A percentile compares a stretch with the other conserved stretches of the same genome.
Conservation (phyloP, 768 basidiomycete species). For the Punctularia strigosozonata region DNA sequence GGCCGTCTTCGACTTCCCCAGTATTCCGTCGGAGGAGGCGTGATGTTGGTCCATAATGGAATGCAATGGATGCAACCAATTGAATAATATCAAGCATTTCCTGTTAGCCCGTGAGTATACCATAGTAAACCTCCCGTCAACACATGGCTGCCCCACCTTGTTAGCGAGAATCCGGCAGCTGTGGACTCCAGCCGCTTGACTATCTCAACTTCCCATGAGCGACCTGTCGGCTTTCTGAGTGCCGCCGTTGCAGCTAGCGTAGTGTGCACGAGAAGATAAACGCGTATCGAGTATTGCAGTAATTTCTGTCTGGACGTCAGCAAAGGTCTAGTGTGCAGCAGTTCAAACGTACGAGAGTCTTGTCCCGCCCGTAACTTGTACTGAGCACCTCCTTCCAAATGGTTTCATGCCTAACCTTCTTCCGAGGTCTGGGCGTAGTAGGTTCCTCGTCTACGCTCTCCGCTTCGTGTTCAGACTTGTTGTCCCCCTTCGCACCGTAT, state of each 20-base stretch:
- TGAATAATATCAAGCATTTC: constrained; percentile 72
- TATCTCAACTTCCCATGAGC: constrained; percentile 45
- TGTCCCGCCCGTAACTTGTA: constrained; percentile 73
- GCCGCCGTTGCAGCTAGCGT: constrained; percentile 33
- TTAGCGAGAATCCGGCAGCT: constrained; percentile 58
- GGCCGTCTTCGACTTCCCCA: constrained; percentile 21
- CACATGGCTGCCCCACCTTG: constrained; percentile 44
- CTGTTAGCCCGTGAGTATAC: constrained; percentile 23
- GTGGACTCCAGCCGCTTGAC: constrained; percentile 49
- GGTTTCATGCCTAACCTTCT: constrained; percentile 46
- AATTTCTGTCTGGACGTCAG: constrained; percentile 47
- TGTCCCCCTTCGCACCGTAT: constrained; percentile 29
- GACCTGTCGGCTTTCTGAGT: constrained; percentile 32
- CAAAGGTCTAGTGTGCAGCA: neutral
- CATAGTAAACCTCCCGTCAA: neutral
- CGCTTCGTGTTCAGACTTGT: constrained; percentile 13
- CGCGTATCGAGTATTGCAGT: constrained; percentile 70
- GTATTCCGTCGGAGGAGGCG: constrained; percentile 49
- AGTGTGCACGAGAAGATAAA: constrained; percentile 63
- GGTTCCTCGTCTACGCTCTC: constrained; percentile 19
- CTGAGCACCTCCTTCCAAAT: constrained; percentile 74
- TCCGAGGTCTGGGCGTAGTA: constrained; percentile 25
- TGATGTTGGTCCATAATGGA: constrained; percentile 60
- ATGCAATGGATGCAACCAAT: constrained; percentile 72
- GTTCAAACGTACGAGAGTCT: constrained; percentile 57